phyloP scores from a whole-genome alignment of 352 stramenopile genomes.

The Phytophthora uliginosa region DNA sequence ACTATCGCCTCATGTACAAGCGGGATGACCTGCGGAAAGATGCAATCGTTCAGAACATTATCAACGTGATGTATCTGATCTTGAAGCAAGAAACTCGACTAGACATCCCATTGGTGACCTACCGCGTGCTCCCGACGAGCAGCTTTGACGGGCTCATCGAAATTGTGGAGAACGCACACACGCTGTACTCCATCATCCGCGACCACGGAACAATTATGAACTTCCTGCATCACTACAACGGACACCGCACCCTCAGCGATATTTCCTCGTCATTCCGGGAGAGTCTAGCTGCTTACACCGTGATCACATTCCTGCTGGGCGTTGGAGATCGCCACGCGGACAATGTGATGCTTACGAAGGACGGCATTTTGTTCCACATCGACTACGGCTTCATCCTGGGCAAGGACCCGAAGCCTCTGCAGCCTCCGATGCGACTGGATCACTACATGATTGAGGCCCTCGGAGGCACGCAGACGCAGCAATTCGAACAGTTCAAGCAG shows the following conservation, averaged over 20 bases:
- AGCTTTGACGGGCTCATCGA: constrained; percentile 89
- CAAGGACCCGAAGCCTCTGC: constrained; percentile 98
- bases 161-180: constrained; percentile 90
- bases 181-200: constrained; percentile 87
- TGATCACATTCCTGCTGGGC: constrained; percentile 99
- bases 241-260: constrained; percentile 86
- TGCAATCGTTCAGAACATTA: constrained; percentile 90
- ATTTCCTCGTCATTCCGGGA: constrained; percentile 90
- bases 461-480: constrained; percentile 76
- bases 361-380: constrained; percentile 99
- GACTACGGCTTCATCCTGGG: constrained; percentile 99
- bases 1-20: constrained; percentile 91
- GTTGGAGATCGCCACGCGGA: constrained; percentile 99
- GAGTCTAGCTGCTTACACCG: constrained; percentile 98
- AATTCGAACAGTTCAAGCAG: constrained; percentile 91
- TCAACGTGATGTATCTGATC: constrained; percentile 92
- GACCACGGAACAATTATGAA: constrained; percentile 88
- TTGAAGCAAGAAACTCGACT: constrained; percentile 86
- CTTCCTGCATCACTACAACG: constrained; percentile 89
- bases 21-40: constrained; percentile 89
- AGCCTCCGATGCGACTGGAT: constrained; percentile 98
- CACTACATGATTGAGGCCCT: constrained; percentile 92
- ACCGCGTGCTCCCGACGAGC: constrained; percentile 87
- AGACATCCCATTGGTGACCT: constrained; percentile 87
- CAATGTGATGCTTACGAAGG: constrained; percentile 98